Base-by-base conservation (phyloP, 768 basidiomycete genomes). In the Termitomyces sp. region DNA sequence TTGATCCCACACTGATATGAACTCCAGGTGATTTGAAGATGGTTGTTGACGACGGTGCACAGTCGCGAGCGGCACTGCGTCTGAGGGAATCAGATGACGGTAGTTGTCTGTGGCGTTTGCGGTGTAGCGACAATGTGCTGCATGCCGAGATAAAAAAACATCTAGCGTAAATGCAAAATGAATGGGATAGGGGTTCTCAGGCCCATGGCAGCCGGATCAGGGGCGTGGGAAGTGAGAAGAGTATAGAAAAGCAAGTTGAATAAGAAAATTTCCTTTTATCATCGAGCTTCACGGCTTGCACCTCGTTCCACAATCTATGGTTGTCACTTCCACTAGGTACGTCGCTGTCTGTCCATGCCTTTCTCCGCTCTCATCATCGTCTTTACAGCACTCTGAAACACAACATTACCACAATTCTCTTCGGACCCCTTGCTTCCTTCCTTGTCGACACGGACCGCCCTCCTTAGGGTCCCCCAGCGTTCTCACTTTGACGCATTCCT, bases 381-480 rank as follows among this genome's bases (percentile, higher is more conserved):
- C 47, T 58, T n/a, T 32, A 1, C 68, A 82, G 80, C 69, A 44
- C 48, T 33, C 71, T 76, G 68, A 77, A 73, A 76, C 75, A 77
- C 68, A 78, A 76, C 70, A 76, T 75, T 66, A 76, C 76, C 79
- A 78, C 73, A 74, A 78, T 84, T 80, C 78, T 82, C 74, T 81
- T 85, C 72, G 79, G 77, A 71, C 88, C 87, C 65, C 81, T 84
- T 76, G 81, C 73, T 61, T 79, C 76, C 72, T 68, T 75, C 72
- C 76, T 85, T 65, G 74, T 86, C 70, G 85, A 85, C 82, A 84
- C 83, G 55, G 88, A 92, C 79, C 78, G 86, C 64, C 90, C 90
- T 69, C 90, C 90, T 81, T 92, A 87, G 83, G 74, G 72, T 73
- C 69, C 35, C 46, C 46, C 50, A 26, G 46, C 61, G 56, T 61